Base-by-base conservation (phyloP, 495 filamentous ascomycete species). In the Aspergillus kassunensis region DNA sequence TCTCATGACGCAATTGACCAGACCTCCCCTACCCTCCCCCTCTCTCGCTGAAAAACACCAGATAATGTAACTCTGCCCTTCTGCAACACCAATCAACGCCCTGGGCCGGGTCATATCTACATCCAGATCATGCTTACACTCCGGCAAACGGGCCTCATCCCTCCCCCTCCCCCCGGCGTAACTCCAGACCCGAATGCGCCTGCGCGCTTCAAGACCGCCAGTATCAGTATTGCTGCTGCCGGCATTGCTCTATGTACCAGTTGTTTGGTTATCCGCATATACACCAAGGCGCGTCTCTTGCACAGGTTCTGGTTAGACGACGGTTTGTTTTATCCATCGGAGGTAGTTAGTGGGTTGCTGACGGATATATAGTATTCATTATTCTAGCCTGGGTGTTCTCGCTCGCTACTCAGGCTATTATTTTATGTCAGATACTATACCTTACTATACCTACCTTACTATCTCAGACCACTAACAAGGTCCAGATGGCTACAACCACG, bases 221-320 rank as follows among this genome's bases (percentile, higher is more conserved):
- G 44, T 13, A 7, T 15, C 1, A 13, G 33, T 2, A 16, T 23
- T 4, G 27, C 44, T 6, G 33, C 31, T 1, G 20, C 46, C 15
- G 45, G 46, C 18, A n/a, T 56, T 4, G 6, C 18, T 2, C 18
- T 51, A 4, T 44, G 55, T 30, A 53, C 49, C n/a, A 40, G 9
- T 18, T 45, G 5, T 39, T 11, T 53, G 15, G 16, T 48, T 6
- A 48, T 57, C 27, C 39, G 55, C 12, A 23, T 53, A 2, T 53
- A 57, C 27, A 57, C 55, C 3, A 57, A 50, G 20, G 27, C 39
- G 29, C 15, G 37, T 5, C 12, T 57, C 11, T 13, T 53, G 44
- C 34, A n/a, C 13, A 49, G 20, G 30, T 49, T 57, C 9, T 57
- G 55, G 55, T 44, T 44, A 44, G 49, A 57, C 41, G 55, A 57